phyloP scores from a whole-genome alignment of 2,329 filamentous ascomycete genomes.

The Aspergillus costaricaensis region DNA sequence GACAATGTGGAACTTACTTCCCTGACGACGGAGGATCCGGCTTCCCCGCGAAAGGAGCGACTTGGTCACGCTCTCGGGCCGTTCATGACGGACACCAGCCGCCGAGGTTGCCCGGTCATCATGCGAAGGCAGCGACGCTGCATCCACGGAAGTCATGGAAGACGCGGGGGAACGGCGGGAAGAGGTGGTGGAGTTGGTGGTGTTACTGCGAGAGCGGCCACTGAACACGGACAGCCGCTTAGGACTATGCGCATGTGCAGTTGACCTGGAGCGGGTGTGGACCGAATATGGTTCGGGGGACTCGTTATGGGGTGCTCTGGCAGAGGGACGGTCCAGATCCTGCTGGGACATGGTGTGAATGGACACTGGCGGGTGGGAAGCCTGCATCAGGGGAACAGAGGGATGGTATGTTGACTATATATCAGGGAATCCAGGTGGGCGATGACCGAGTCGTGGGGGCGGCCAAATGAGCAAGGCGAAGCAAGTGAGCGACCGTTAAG shows the following conservation, averaged over 20 bases:
- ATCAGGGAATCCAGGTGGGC: conserved; percentile 4
- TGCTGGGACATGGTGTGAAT: conserved; percentile 19
- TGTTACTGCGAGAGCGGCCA: conserved; percentile 46
- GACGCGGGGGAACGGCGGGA: conserved; percentile 49
- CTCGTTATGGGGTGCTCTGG: conserved; percentile 35
- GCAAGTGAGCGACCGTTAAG: conserved; percentile 17
- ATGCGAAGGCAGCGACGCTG: conserved; percentile 31
- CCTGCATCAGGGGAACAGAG: conserved; percentile 9
- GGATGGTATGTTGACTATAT: conserved; percentile 7
- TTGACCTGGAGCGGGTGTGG: conserved; percentile 40
- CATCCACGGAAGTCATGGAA: conserved; percentile 42
- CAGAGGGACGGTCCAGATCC: conserved; percentile 33
- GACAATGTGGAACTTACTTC: conserved; percentile 49
- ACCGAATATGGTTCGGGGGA: conserved; percentile 33
- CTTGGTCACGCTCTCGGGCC: conserved; percentile 40
- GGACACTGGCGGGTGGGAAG: conserved; percentile 17
- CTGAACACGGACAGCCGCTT: conserved; percentile 44
- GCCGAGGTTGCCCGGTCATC: conserved; percentile 36
- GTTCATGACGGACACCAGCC: conserved; percentile 33
- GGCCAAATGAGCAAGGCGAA: not conserved
- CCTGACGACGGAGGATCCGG: conserved; percentile 50
- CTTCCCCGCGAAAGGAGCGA: conserved; percentile 47
- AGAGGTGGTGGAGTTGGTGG: conserved; percentile 54
- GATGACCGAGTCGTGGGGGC: not conserved
- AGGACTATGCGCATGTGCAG: conserved; percentile 38